phyloP scores from a whole-genome alignment of 139 green algal species.

The Closterium sp. region DNA sequence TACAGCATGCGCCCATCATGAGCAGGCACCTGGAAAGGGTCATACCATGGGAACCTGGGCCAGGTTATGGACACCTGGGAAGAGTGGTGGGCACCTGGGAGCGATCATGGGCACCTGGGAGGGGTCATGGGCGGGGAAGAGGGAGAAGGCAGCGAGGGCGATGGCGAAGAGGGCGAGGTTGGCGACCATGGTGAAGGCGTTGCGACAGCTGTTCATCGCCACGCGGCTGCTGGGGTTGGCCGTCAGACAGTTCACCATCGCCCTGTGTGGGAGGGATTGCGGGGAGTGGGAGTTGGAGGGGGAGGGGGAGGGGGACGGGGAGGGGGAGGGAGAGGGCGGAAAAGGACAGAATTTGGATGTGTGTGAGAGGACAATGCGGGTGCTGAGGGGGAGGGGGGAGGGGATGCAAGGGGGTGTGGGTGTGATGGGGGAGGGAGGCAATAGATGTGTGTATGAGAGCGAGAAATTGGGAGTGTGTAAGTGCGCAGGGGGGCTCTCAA shows the following conservation, averaged over 20 bases:
- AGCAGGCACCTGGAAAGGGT: no score
- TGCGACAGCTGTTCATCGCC: constrained; percentile 44
- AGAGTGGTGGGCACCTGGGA: no score
- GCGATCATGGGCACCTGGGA: no score
- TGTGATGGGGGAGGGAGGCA: not conserved
- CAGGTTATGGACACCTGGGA: no score
- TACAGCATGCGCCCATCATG: no score
- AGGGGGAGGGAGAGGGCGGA: no score
- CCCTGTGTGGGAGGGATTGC: not conserved
- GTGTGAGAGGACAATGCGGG: no score
- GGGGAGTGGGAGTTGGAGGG: no score
- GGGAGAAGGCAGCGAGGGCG: constrained; percentile 28
- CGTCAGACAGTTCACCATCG: constrained; percentile 42
- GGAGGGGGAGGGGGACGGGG: no score
- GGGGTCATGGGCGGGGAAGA: constrained; percentile 1
- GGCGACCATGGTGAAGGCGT: constrained; percentile 47
- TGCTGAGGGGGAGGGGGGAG: not conserved
- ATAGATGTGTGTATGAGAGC: not conserved
- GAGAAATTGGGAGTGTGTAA: not conserved
- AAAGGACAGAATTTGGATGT: no score
- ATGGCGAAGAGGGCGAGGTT: constrained; percentile 40
- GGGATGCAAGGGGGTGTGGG: not conserved
- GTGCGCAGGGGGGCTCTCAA: not conserved
- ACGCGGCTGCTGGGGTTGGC: constrained; percentile 37
- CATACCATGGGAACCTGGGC: no score